These are phyloP conservation scores for Acer negundo DNA, from an alignment of 345 rosid genomes.

Conservation along the genomic window DNA sequence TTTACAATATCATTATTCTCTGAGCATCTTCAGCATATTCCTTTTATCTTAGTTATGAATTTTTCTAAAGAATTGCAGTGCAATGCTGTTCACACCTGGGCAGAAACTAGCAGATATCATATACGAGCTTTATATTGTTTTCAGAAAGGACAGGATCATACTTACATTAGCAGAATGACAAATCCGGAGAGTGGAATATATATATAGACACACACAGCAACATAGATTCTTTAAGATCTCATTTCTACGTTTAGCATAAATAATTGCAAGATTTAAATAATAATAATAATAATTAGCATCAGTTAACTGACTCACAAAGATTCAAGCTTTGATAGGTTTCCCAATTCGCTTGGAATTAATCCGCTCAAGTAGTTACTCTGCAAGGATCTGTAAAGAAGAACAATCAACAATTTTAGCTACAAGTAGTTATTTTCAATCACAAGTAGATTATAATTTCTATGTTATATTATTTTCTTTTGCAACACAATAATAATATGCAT, in stretches of 20 bases:
- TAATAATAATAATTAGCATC: constrained; percentile 6
- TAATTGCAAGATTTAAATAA: not conserved
- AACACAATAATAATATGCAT: not conserved
- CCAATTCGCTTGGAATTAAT: constrained; percentile 74
- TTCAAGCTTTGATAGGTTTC: constrained; percentile 66
- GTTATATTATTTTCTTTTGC: not conserved
- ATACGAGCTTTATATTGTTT: not conserved
- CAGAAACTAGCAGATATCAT: not conserved
- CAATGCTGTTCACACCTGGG: not conserved
- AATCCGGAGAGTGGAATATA: not conserved
- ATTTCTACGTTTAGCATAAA: not conserved
- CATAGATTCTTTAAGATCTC: not conserved
- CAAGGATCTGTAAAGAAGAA: constrained; percentile 60
- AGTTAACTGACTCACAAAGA: constrained; percentile 58
- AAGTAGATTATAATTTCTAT: not conserved
- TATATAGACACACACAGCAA: too few species aligned
- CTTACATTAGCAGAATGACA: not conserved
- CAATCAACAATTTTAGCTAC: not conserved
- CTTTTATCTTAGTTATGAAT: not conserved
- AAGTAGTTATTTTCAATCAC: not conserved
- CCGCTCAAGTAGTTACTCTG: constrained; percentile 91
- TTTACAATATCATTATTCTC: not conserved
- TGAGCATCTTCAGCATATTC: not conserved
- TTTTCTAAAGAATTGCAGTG: not conserved
- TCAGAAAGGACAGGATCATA: not conserved